phyloP scores from a whole-genome alignment of 495 filamentous ascomycete genomes.

The Umbilicaria muhlenbergii region DNA sequence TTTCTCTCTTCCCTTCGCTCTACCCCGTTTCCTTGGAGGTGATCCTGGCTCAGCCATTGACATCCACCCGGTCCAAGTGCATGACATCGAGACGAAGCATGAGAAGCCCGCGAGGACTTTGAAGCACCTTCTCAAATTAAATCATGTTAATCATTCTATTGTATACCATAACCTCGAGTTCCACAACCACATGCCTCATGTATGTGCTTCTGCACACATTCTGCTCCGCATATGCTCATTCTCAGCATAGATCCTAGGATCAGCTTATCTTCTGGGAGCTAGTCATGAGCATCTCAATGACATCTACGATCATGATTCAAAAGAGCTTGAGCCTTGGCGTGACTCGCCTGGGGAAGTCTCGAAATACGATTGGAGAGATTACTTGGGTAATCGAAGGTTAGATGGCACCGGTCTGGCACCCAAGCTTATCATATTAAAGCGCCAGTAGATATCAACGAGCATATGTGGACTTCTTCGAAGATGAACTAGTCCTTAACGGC shows the following conservation, averaged over 20 bases:
- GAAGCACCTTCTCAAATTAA: slow-evolving; percentile 77
- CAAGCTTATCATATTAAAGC: slow-evolving; percentile 2
- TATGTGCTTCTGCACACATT: slow-evolving; percentile 20
- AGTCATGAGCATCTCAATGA: slow-evolving; percentile 50
- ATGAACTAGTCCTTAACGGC: slow-evolving; percentile 44
- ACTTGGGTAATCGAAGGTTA: slow-evolving; percentile 52
- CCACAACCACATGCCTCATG: slow-evolving; percentile 81
- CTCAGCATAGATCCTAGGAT: slow-evolving; percentile 44
- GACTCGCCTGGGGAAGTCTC: slow-evolving; percentile 74
- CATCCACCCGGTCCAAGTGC: slow-evolving; percentile 51
- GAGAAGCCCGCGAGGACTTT: slow-evolving; percentile 71
- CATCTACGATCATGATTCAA: slow-evolving; percentile 63
- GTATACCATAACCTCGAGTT: slow-evolving; percentile 62
- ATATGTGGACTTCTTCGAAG: slow-evolving; percentile 75
- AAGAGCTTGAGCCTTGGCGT: slow-evolving; percentile 61
- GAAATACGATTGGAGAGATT: slow-evolving; percentile 71
- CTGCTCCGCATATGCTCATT: slow-evolving; percentile 8
- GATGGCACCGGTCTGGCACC: slow-evolving; percentile 5
- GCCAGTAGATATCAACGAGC: slow-evolving; percentile 61
- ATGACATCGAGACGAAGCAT: slow-evolving; percentile 61
- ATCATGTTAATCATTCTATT: slow-evolving; percentile 80
- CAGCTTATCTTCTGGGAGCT: slow-evolving; percentile 73
- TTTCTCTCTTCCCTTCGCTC: slow-evolving; percentile 14
- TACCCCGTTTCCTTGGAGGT: slow-evolving; percentile 10
- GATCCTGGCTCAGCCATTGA: slow-evolving; percentile 31